Evolutionary conservation across 2,329 filamentous ascomycete genomes (phyloP).

Genomic region (Apiospora koreana): DNA sequence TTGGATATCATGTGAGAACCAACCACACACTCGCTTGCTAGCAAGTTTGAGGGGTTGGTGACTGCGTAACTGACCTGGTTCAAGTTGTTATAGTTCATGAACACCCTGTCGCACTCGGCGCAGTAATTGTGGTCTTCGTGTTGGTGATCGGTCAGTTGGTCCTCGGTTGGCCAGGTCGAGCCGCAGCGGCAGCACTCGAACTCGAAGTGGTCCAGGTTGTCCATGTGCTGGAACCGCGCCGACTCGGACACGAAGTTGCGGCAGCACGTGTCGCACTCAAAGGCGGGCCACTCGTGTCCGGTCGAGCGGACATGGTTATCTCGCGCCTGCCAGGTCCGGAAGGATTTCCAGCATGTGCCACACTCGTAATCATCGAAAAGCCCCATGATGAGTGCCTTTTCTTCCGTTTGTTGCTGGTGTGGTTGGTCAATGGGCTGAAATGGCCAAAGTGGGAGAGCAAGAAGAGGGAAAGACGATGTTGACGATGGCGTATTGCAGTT

Average conservation of each 20-base stretch:
- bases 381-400: background rate
- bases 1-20: background rate
- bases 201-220: slow-evolving; percentile 28
- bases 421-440: no score
- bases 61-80: slow-evolving; percentile 29
- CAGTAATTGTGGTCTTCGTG: slow-evolving; percentile 34
- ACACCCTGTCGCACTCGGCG: slow-evolving; percentile 32
- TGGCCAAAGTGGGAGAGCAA: background rate
- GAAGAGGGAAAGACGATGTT: background rate
- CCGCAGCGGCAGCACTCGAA: slow-evolving; percentile 30
- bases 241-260: slow-evolving; percentile 16
- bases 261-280: slow-evolving; percentile 24
- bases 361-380: slow-evolving; percentile 15
- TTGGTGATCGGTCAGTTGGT: slow-evolving; percentile 28
- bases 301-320: slow-evolving; percentile 20
- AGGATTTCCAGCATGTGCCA: slow-evolving; percentile 21
- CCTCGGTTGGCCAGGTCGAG: slow-evolving; percentile 19
- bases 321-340: slow-evolving; percentile 17
- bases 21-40: background rate
- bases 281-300: slow-evolving; percentile 15
- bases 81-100: slow-evolving; percentile 32
- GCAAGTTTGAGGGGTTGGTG: background rate
- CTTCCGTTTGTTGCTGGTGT: background rate
- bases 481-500: no score
- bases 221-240: slow-evolving; percentile 31